phyloP scores from a whole-genome alignment of 768 basidiomycete genomes.

The Hebeloma cylindrosporum region DNA sequence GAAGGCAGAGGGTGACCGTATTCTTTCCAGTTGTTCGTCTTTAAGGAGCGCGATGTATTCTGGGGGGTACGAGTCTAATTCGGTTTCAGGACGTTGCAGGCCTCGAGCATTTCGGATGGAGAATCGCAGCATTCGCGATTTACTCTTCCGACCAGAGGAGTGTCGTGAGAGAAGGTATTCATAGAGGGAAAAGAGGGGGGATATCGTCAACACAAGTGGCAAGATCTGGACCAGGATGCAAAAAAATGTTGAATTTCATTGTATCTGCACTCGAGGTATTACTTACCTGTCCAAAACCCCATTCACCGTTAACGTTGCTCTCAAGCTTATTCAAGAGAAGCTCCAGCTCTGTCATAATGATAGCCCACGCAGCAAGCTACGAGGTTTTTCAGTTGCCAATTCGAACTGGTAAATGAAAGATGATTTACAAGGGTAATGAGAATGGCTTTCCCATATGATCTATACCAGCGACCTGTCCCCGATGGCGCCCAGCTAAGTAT shows the following conservation, averaged over 20 bases:
- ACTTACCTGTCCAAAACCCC: slow-evolving; percentile 28
- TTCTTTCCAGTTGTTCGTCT: slow-evolving; percentile 8
- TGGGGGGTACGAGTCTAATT: slow-evolving; percentile 18
- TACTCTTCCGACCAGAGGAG: slow-evolving; percentile 17
- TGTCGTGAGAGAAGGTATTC: slow-evolving; percentile 21
- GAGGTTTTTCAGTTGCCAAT: background rate
- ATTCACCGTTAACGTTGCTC: slow-evolving; percentile 16
- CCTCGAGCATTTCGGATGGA: slow-evolving; percentile 15
- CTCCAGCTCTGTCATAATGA: slow-evolving; percentile 27
- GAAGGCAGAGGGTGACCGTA: slow-evolving; percentile 21
- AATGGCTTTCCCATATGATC: slow-evolving; percentile 21
- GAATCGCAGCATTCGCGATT: slow-evolving; percentile 21
- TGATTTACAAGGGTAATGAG: slow-evolving; percentile 18
- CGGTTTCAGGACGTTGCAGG: slow-evolving; percentile 20
- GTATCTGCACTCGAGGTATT: background rate
- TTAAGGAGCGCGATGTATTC: slow-evolving; percentile 13
- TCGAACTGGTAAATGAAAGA: background rate
- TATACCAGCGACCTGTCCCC: slow-evolving; percentile 22
- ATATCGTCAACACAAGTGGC: slow-evolving; percentile 25
- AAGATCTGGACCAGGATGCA: slow-evolving; percentile 16
- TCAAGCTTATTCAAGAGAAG: slow-evolving; percentile 16
- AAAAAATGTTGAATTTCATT: background rate
- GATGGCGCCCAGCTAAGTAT: slow-evolving; percentile 25
- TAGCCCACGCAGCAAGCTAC: slow-evolving; percentile 25
- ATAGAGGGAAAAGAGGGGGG: slow-evolving; percentile 23